Base-by-base conservation (phyloP, 2,329 filamentous ascomycete species). In the Pseudogymnoascus pannorum region DNA sequence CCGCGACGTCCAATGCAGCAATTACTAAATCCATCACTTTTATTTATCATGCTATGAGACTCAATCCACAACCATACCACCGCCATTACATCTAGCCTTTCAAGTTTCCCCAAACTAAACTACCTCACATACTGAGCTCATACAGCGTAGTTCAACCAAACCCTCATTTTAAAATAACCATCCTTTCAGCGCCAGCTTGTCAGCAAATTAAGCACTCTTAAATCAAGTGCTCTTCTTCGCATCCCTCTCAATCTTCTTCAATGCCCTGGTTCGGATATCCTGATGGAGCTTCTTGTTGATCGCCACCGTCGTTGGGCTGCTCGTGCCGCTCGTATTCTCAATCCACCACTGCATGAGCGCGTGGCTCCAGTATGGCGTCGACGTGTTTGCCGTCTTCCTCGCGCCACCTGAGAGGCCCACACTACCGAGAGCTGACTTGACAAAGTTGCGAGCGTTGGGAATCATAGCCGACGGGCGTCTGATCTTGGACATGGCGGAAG, bases 401-500 rank as follows among this genome's bases (percentile, higher is more conserved):
- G 89, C 90, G 58, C 88, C 86, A 64, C 91, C 89, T 61, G 83
- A 84, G 57, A 85, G 77, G 8, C 93, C 93, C 69, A 99, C 82
- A 80, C 94, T 96, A 65, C 82, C 78, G 62, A 99, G 78, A 0
- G 88, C 85, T 5, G 89, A 79, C 69, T 83, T 84, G 61, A 99
- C 94, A 73, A 97, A 97, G 60, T 81, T 78, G 73, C 87, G 88
- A 12, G 93, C 89, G 63, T 82, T 91, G 8, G 94, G 94, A 51
- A 97, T 88, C 62, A 92, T 78, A 51, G 87, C 75, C 65, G 84
- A 93, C 0, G 91, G 79, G 61, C 87, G 88, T 69, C 91, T 88
- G 69, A 99, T 86, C 82, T 99, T 99, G 76, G 89, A 93, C 94
- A 99, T 99, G 71, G 93, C 91, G 1, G 91, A 93, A 4, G 92